These are phyloP conservation scores for Dryas alaskensis DNA, from an alignment of 306 rosid species.

Conservation along the genomic window DNA sequence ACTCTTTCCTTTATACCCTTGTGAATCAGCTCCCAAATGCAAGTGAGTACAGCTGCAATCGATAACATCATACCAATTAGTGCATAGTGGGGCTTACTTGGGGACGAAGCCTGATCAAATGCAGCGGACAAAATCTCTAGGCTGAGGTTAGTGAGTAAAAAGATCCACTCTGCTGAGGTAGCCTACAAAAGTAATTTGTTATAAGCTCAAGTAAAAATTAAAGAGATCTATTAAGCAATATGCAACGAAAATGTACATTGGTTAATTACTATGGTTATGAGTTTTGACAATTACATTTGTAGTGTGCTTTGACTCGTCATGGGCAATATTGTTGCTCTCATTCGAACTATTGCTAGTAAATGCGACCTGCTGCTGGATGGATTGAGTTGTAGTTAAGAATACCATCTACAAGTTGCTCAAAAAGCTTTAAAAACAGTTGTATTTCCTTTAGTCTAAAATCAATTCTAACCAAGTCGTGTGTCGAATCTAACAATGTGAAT, in stretches of 20 bases:
- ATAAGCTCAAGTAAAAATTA: too few relatives aligned
- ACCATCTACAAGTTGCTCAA: too few relatives aligned
- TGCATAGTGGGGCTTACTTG: background rate
- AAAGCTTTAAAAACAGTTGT: background rate
- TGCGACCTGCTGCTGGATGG: too few relatives aligned
- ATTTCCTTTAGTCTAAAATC: background rate
- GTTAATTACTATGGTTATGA: too few relatives aligned
- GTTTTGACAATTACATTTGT: too few relatives aligned
- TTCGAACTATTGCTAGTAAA: too few relatives aligned
- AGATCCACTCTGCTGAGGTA: background rate
- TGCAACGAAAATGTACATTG: too few relatives aligned
- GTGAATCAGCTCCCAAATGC: background rate
- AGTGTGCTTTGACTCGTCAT: too few relatives aligned
- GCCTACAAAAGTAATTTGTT: too few relatives aligned
- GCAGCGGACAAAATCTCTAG: background rate
- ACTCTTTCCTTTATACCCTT: background rate
- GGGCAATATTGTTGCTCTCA: too few relatives aligned
- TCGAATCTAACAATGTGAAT: background rate
- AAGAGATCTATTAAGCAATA: too few relatives aligned
- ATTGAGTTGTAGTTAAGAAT: too few relatives aligned
- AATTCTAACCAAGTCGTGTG: background rate
- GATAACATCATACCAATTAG: background rate
- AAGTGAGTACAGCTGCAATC: background rate
- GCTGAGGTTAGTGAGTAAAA: background rate
- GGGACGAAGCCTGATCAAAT: background rate